Conservation (phyloP, 129 eudicot species). For the Chrysanthemum lavandulifolium region DNA sequence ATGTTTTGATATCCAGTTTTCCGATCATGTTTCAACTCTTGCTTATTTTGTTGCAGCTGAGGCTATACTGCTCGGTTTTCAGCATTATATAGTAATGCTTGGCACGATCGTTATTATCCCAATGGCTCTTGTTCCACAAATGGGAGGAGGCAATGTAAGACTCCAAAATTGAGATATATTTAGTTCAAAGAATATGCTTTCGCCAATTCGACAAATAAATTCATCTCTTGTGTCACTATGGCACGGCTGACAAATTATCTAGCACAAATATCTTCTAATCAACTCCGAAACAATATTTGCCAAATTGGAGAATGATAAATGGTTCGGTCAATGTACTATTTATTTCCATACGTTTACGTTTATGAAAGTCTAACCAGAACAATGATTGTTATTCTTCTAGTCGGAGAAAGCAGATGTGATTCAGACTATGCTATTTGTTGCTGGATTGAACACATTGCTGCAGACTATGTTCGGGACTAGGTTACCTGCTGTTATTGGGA, state of each 20-base stretch:
- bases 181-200: neutral
- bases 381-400: constrained; percentile 26
- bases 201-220: neutral
- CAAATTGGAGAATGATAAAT: neutral
- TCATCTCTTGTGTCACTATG: neutral
- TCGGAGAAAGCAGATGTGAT: constrained; percentile 67
- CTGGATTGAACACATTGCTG: constrained; percentile 65
- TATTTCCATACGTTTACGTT: constrained; percentile 9
- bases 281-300: neutral
- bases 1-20: neutral
- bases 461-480: constrained; percentile 65
- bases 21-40: neutral
- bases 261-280: neutral
- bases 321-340: neutral
- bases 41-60: constrained; percentile 46
- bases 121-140: constrained; percentile 75
- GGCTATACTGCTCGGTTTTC: constrained; percentile 67
- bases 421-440: constrained; percentile 70
- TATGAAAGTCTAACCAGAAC: neutral
- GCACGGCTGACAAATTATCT: neutral
- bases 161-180: neutral
- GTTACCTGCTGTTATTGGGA: constrained; percentile 73
- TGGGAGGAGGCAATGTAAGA: constrained; percentile 81
- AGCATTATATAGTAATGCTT: constrained; percentile 68
- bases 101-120: constrained; percentile 66